Base-by-base conservation (phyloP, 768 basidiomycete species). In the Rhizopogon rudus region DNA sequence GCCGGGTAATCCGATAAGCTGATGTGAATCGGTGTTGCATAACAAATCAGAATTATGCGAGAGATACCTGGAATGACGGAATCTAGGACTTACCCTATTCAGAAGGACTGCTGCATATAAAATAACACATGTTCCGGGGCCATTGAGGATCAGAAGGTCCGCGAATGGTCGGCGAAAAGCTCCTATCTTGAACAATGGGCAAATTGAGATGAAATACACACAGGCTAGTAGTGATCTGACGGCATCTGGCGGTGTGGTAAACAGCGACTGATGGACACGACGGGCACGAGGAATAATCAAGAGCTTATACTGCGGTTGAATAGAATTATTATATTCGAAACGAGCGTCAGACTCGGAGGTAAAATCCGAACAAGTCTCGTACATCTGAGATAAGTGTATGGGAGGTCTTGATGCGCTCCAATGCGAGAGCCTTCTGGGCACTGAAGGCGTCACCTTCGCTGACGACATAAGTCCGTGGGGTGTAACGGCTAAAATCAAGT, bases 61-160 rank as follows among this genome's bases (percentile, higher is more conserved):
- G 33, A 17, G 12, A 49, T 22, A 14, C 9, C 20, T 49, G 8
- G 20, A 9, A 49, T 22, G 33, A 37, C 20, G 7, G 64, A 37
- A 49, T 54, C 5, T 40, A 48, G 43, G 13, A 73, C 82, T 61
- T 66, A 91, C 93, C 69, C 81, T 83, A 61, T 87, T 87, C 42
- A 92, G 54, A 65, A 83, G 86, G 13, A 84, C 79, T 0, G 88
- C 84, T 14, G 81, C 56, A 55, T 88, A 91, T 6, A 98, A 76
- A 5, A 87, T 74, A 35, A 95, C 83, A 66, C 92, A 95, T 6
- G 96, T 98, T 14, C 97, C 96, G 0, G 97, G 97, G 1, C 97
- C 97, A 68, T 98, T 98, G 29, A 98, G 71, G 50, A 99, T 73
- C 48, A 99, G 75, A 29, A 92, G 73, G 55, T 98, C 93, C 28